Evolutionary conservation across 768 basidiomycete species (phyloP), one percentile per base, ranked within the genome.

Genomic region (Phaeotremella skinneri): DNA sequence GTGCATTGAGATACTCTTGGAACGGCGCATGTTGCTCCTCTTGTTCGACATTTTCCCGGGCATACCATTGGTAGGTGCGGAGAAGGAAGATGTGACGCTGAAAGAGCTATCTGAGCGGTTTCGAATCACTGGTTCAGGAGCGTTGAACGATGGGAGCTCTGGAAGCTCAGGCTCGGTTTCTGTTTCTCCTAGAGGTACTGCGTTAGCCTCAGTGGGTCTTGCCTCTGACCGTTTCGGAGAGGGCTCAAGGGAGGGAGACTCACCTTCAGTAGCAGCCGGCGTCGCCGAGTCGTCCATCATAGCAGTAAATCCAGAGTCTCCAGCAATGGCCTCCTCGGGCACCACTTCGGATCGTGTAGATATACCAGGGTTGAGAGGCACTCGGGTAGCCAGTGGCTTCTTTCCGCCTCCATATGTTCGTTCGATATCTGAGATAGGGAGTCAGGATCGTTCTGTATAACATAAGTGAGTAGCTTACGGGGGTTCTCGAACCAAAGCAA

Each of bases 401-500:
- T 87, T 87, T 20, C 67, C 71, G 69, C 91, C 84, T 13, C 96
- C 96, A 66, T 99, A 99, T 67, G 89, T 87, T 9, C 94, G 83
- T 70, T 92, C 90, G 61, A 96, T 96, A 73, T 96, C 91, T 93
- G 39, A 13, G 27, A 42, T 42, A 47, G 4, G 41, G 29, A 26
- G 21, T 17, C 2, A 48, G 7, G 23, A n/a, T 16, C 37, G 5
- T 14, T 5, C 11, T 20, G 2, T 25, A 7, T 32, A 3, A 5
- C 9, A 26, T 47, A 13, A 39, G 17, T 2, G 27, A 7, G 34
- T n/a, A 7, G 81, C 90, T 73, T 71, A 94, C 92, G 96, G 62
- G 96, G 94, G 70, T 94, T 98, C 79, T 98, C 96, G 69, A 99
- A 98, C 77, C 87, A 87, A 16, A 92, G 82, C 52, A 99, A 81